Percentiles rank a stretch among this genome's conserved stretches.
Conservation (phyloP, 257 asterid genomes). For the Cinchona pubescens region DNA sequence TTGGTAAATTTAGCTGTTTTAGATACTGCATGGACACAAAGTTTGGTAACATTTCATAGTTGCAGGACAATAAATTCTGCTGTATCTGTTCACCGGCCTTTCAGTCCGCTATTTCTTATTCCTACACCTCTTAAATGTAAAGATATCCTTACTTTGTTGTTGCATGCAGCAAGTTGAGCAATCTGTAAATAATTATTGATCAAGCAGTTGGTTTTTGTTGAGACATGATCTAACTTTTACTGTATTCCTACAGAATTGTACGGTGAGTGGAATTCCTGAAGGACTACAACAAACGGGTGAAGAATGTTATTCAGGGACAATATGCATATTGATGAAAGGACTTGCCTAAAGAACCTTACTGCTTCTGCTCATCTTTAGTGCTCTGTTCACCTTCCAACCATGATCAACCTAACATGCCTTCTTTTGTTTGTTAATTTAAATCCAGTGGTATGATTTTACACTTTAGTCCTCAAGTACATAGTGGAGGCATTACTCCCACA, state of each 20-base stretch:
- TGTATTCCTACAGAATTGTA: background rate
- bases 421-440: no score
- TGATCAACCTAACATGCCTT: no score
- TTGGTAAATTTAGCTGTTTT: background rate
- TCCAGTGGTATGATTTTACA: no score
- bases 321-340: background rate
- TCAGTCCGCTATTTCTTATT: background rate
- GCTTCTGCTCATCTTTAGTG: no score
- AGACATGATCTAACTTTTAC: background rate
- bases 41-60: background rate
- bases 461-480: no score
- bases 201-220: background rate
- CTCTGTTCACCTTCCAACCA: background rate
- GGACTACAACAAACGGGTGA: background rate
- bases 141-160: background rate
- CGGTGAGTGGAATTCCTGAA: background rate
- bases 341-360: background rate
- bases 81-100: background rate
- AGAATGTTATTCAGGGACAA: background rate
- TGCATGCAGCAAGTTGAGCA: constrained; percentile 1
- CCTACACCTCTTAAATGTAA: background rate
- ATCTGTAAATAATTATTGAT: background rate
- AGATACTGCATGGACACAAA: background rate
- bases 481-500: no score
- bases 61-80: background rate